phyloP scores from a whole-genome alignment of 257 asterid genomes.

The Primulina tabacum region DNA sequence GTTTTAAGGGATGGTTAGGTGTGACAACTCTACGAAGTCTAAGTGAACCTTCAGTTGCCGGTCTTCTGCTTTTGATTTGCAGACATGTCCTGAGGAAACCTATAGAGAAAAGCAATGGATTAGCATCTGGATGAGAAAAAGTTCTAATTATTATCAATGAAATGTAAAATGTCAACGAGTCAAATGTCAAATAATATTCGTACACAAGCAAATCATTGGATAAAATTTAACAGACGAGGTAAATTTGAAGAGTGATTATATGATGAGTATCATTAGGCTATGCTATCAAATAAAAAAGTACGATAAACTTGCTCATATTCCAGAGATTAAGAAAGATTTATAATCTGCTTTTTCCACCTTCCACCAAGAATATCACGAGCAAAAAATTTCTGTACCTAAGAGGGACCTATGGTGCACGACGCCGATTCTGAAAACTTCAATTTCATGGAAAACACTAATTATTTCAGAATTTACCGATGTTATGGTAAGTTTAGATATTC shows the following conservation, averaged over 20 bases:
- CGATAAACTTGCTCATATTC: background rate
- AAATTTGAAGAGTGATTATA: background rate
- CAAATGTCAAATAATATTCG: background rate
- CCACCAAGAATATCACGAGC: background rate
- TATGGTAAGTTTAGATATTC: background rate
- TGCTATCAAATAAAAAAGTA: background rate
- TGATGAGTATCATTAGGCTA: background rate
- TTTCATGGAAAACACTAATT: background rate
- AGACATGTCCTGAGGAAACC: constrained; percentile 40
- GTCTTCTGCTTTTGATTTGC: constrained; percentile 38
- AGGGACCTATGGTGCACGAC: no score
- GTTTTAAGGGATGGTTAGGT: background rate
- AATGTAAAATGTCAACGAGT: constrained; percentile 1
- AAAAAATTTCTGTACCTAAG: no score
- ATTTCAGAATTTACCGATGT: background rate
- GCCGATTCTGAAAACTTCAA: no score
- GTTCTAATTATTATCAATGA: background rate
- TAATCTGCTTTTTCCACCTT: background rate
- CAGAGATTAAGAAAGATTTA: background rate
- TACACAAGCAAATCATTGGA: background rate
- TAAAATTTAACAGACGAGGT: background rate
- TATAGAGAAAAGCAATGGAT: constrained; percentile 23
- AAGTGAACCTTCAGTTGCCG: constrained; percentile 16
- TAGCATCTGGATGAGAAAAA: background rate
- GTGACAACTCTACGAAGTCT: background rate